These are phyloP conservation scores for Toxoplasma gondii DNA, from an alignment of 169 alveolate species.

Conservation along the genomic window DNA sequence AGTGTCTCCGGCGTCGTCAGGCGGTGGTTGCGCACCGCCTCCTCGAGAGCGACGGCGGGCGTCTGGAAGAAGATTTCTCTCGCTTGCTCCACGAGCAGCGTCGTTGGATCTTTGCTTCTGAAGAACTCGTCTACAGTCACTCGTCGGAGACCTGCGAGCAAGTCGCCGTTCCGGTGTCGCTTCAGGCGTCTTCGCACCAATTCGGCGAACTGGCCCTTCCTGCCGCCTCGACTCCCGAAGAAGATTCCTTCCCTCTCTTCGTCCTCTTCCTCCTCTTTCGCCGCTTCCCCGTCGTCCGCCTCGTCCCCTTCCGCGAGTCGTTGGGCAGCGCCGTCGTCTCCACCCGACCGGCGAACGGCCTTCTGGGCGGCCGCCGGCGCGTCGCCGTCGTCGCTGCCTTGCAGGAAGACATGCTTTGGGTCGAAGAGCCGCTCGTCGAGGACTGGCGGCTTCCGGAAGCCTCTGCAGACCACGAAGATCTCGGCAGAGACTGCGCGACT, in stretches of 20 bases:
- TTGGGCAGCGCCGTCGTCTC: conserved; percentile 44
- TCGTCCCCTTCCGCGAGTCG: conserved; percentile 50
- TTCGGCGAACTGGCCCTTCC: conserved; percentile 26
- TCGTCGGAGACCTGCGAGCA: neutral
- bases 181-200: neutral
- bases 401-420: conserved; percentile 93
- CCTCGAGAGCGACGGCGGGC: conserved; percentile 55
- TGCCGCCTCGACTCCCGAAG: conserved; percentile 1
- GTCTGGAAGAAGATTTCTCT: neutral
- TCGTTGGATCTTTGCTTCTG: neutral
- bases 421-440: conserved; percentile 96
- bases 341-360: conserved; percentile 59
- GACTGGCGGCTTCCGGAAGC: conserved; percentile 92
- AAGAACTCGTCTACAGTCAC: conserved; percentile 22
- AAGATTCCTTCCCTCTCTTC: neutral
- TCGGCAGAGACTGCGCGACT: conserved; percentile 98
- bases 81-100: neutral
- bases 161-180: conserved; percentile 16
- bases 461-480: conserved; percentile 95
- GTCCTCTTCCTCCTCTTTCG: neutral
- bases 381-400: conserved; percentile 67
- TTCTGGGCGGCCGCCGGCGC: conserved; percentile 48
- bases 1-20: conserved; percentile 84
- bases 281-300: conserved; percentile 53
- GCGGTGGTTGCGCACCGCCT: conserved; percentile 62